Conservation (phyloP, 306 rosid species). For the Mimosa bimucronata region DNA sequence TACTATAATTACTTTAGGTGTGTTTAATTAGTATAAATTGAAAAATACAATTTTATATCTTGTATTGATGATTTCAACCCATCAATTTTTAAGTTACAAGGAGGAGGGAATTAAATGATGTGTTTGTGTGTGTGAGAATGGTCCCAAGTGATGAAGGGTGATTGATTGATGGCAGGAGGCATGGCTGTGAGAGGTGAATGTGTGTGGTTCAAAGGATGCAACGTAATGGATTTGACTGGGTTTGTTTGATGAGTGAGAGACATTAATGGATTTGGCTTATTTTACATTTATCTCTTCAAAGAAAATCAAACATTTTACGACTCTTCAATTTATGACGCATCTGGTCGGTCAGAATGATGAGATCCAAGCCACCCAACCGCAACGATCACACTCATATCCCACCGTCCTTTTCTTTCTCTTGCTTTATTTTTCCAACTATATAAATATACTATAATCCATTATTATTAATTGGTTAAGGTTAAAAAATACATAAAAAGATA, state of each 20-base stretch:
- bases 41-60: too few species aligned
- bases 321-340: not conserved
- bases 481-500: too few species aligned
- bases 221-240: conserved; percentile 16
- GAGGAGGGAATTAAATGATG: not conserved
- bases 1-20: not conserved
- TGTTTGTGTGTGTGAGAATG: not conserved
- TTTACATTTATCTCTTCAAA: not conserved
- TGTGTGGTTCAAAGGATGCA: conserved; percentile 36
- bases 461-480: too few species aligned
- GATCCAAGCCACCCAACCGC: not conserved
- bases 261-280: not conserved
- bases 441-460: too few species aligned
- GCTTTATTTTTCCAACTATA: too few species aligned
- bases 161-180: not conserved
- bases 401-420: not conserved
- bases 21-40: not conserved
- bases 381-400: not conserved
- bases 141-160: not conserved
- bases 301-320: not conserved
- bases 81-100: too few species aligned
- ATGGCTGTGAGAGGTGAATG: not conserved
- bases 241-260: not conserved
- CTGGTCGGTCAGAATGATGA: not conserved
- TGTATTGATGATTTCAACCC: too few species aligned